Base-by-base conservation (phyloP, 495 filamentous ascomycete species). In the Hypomontagnella submonticulosa region DNA sequence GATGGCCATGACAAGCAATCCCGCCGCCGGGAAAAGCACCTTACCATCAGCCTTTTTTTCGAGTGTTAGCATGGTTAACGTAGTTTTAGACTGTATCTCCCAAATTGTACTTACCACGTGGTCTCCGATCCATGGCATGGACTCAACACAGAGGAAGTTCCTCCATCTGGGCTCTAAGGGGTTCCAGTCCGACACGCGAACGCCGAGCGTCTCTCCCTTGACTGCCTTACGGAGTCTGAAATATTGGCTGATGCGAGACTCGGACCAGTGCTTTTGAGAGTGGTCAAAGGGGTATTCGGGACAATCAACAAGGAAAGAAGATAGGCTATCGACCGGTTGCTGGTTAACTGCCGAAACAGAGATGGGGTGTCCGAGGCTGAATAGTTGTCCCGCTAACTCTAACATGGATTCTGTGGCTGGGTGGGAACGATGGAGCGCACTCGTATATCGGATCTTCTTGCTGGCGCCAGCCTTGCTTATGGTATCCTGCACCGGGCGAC, bases 21-120 rank as follows among this genome's bases (percentile, higher is more conserved):
- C 82, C n/a, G 84, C 76, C 5, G 76, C 86, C 5, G 88, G 87
- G 54, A 85, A 85, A 0, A 90, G 33, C 11, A 53, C 49, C 20
- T 33, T 53, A 16, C 49, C 49, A 40, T 34, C 49, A 19, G 38
- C 49, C 49, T 53, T 23, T 38, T 20, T 4, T 7, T 11, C 7
- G 18, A 10, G 18, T 23, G 23, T 53, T 8, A 53, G 49, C 4
- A 53, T 15, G 13, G 7, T 12, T 0, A 3, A 36, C 15, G 16
- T 18, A 9, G 9, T 4, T 30, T 19, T 27, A 4, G 27, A 4
- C 13, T 12, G 9, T 4, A 62, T 1, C 60, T 11, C 13, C n/a
- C 1, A 7, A 30, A 2, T 6, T 2, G 6, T 15, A 40, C 42
- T 27, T 51, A 60, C 50, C 20, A 32, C 38, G 57, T 86, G 83